phyloP scores from a whole-genome alignment of 306 rosid species.

The Spatholobus suberectus region DNA sequence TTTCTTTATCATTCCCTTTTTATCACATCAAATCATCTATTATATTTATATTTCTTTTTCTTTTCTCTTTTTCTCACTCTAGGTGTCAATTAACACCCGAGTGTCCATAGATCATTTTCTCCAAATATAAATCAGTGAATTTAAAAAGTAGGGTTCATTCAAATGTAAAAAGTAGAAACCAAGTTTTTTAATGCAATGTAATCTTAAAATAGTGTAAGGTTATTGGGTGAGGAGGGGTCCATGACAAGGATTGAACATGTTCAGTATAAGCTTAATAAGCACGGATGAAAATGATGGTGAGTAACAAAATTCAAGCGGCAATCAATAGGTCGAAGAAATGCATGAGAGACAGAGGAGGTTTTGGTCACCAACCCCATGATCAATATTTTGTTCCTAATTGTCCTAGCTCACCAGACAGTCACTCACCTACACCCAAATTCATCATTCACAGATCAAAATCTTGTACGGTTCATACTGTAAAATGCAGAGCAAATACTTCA shows the following conservation, averaged over 20 bases:
- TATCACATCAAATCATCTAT: too few species aligned
- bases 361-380: slow-evolving; percentile 45
- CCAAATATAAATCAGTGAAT: neutral
- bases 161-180: neutral
- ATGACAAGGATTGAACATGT: slow-evolving; percentile 32
- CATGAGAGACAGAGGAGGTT: slow-evolving; percentile 34
- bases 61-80: too few species aligned
- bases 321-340: slow-evolving; percentile 23
- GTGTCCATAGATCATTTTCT: too few species aligned
- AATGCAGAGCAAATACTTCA: neutral
- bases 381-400: neutral
- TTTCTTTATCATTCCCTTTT: too few species aligned
- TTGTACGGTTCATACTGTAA: neutral
- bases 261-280: neutral
- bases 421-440: neutral
- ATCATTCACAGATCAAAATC: neutral
- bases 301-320: neutral
- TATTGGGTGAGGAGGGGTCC: slow-evolving; percentile 32
- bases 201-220: neutral
- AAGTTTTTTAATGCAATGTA: neutral
- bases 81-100: too few species aligned
- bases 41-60: too few species aligned
- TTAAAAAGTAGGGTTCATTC: neutral
- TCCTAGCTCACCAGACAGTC: neutral
- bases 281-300: slow-evolving; percentile 18